Percentiles rank a stretch among this genome's conserved stretches.
phyloP scores from a whole-genome alignment of 1,284 basidiomycete genomes.

The Phellinidium pouzarii region DNA sequence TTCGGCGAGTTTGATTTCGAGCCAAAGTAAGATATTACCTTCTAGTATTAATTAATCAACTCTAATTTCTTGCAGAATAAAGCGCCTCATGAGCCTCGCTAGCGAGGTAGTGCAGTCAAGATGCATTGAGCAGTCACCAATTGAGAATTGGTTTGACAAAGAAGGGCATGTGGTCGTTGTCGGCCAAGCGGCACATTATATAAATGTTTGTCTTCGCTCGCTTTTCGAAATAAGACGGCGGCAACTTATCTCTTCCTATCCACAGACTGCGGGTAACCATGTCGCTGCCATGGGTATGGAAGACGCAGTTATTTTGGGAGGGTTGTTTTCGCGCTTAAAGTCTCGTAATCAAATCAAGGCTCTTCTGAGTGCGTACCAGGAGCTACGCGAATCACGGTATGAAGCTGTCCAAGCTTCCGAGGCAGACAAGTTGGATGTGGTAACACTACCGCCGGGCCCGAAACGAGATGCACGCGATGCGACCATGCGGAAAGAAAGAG shows the following conservation, averaged over 20 bases:
- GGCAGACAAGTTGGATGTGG: conserved; percentile 32
- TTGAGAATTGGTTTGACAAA: conserved; percentile 44
- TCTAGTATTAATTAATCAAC: neutral
- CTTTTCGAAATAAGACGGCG: neutral
- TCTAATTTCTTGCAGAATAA: neutral
- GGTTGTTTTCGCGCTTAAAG: conserved; percentile 47
- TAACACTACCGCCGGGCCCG: conserved; percentile 33
- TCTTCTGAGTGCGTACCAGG: conserved; percentile 46
- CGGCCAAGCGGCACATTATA: conserved; percentile 43
- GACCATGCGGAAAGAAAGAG: conserved; percentile 27
- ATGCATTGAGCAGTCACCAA: neutral
- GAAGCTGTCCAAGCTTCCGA: conserved; percentile 32
- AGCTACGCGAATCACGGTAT: conserved; percentile 37
- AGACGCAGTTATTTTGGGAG: conserved; percentile 50
- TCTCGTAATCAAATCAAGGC: conserved; percentile 40
- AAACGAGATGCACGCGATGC: conserved; percentile 36
- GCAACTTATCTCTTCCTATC: neutral
- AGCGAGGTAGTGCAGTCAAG: neutral
- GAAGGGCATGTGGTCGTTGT: conserved; percentile 35
- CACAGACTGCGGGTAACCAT: conserved; percentile 8
- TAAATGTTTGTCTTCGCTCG: conserved; percentile 26
- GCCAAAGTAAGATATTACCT: conserved; percentile 1
- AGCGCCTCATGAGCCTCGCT: conserved; percentile 1
- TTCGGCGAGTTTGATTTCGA: conserved; percentile 1
- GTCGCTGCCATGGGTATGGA: conserved; percentile 32